These are phyloP conservation scores for Eimeria nieschulzi DNA, from an alignment of 169 alveolate genomes.

Conservation along the genomic window DNA sequence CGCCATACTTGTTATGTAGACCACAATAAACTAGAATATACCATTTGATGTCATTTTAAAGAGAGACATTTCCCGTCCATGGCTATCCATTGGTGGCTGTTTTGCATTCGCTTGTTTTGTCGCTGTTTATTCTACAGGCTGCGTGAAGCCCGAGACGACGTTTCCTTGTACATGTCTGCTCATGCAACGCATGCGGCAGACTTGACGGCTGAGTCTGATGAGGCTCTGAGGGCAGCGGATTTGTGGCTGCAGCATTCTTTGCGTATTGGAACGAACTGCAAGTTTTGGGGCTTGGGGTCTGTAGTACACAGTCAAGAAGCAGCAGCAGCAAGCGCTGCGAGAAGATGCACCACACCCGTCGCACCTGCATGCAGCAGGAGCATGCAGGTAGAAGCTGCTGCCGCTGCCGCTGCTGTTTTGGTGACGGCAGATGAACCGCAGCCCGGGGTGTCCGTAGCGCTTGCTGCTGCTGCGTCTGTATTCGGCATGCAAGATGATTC, in stretches of 20 bases:
- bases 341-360: not conserved
- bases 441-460: conserved; percentile 53
- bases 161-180: conserved; percentile 49
- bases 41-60: too few relatives aligned
- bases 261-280: conserved; percentile 22
- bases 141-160: conserved; percentile 57
- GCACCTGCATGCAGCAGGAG: conserved; percentile 12
- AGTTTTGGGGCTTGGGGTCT: conserved; percentile 53
- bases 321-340: conserved; percentile 55
- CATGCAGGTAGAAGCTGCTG: conserved; percentile 21
- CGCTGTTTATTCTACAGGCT: not conserved
- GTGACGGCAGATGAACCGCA: conserved; percentile 3
- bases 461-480: conserved; percentile 49
- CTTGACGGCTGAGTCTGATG: conserved; percentile 46
- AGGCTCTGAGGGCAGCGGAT: conserved; percentile 39
- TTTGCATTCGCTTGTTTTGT: not conserved
- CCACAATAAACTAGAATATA: too few relatives aligned
- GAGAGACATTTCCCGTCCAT: too few relatives aligned
- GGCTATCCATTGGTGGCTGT: not conserved
- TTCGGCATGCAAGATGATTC: conserved; percentile 33
- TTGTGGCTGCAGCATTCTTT: conserved; percentile 41
- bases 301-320: conserved; percentile 49
- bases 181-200: conserved; percentile 65
- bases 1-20: not conserved
- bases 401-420: conserved; percentile 60